A percentile compares a stretch with the other conserved stretches of the same genome.
These are phyloP conservation scores for Xylaria hypoxylon DNA, from an alignment of 2,329 filamentous ascomycete species.

Conservation along the genomic window DNA sequence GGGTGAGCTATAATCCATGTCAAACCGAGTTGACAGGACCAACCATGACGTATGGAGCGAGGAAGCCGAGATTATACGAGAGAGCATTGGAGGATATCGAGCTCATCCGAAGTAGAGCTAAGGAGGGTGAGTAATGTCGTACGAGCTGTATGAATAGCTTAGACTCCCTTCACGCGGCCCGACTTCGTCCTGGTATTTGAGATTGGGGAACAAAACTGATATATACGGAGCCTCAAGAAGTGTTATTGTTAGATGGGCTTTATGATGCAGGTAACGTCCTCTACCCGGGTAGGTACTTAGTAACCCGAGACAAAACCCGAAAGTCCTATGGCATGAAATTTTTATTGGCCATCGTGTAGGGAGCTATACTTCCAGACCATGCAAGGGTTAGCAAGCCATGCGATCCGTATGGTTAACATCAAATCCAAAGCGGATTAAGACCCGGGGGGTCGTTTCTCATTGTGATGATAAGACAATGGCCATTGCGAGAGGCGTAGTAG, in stretches of 20 bases:
- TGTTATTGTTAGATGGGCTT: conserved; percentile 11
- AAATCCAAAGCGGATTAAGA: background rate
- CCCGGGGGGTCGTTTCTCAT: background rate
- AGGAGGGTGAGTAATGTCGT: background rate
- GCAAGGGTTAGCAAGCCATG: background rate
- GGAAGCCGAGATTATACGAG: background rate
- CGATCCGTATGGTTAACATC: background rate
- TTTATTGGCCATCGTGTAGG: background rate
- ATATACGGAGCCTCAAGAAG: background rate
- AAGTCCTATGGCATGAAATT: conserved; percentile 10
- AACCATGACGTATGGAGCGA: background rate
- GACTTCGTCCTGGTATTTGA: conserved; percentile 13
- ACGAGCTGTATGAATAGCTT: background rate
- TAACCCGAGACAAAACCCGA: conserved; percentile 5
- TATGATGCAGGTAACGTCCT: conserved; percentile 6
- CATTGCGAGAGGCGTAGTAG: background rate
- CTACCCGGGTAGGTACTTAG: background rate
- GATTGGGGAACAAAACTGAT: conserved; percentile 7
- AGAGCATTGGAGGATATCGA: background rate
- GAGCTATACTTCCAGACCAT: background rate
- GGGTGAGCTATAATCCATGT: conserved; percentile 1
- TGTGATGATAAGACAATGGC: background rate
- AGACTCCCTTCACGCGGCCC: background rate
- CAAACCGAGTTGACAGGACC: background rate
- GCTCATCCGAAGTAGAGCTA: background rate